Base-by-base conservation (phyloP, 768 basidiomycete genomes). In the Amanita rimosa region DNA sequence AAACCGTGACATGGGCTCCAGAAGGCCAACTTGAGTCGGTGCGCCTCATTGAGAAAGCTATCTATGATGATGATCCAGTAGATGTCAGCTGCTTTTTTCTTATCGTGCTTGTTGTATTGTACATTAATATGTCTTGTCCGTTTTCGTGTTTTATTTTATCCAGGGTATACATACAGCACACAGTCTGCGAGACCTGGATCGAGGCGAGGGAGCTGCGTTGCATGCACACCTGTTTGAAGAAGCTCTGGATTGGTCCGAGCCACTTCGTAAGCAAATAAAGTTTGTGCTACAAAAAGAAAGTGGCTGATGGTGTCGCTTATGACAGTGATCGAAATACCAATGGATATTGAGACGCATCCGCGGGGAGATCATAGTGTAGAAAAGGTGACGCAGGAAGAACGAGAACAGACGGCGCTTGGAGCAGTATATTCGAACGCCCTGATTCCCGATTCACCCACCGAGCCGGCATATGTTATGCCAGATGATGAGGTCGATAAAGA, bases 51-150 rank as follows among this genome's bases (percentile, higher is more conserved):
- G 86, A 90, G 69, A 78, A 76, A 59, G 88, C 90, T 55, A 71
- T 90, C 58, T 92, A 92, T 69, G 90, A 90, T 57, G 89, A 90
- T 65, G 90, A 91, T 72, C 78, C 80, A 58, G 72, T 77, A 71
- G 83, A 86, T 75, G 89, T 90, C 77, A 81, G 86, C 78, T 58
- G 59, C n/a, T 58, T 57, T 69, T 68, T 63, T 69, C 65, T 60
- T 65, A 63, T 65, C 63, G 64, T 52, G 44, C 26, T 49, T 55
- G 55, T 55, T 63, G 68, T 70, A 74, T 65, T 59, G 58, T 70
- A 78, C 69, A 68, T 79, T 79, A 74, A 78, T 72, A 57, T 61
- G 59, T 59, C 60, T 60, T 59, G 54, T 60, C 58, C 47, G 55
- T 56, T 55, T n/a, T 52, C 24, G 38, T 52, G 55, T 54, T 53